Conservation (phyloP, 805 yeast genomes). For the Hanseniaspora clermontiae region DNA sequence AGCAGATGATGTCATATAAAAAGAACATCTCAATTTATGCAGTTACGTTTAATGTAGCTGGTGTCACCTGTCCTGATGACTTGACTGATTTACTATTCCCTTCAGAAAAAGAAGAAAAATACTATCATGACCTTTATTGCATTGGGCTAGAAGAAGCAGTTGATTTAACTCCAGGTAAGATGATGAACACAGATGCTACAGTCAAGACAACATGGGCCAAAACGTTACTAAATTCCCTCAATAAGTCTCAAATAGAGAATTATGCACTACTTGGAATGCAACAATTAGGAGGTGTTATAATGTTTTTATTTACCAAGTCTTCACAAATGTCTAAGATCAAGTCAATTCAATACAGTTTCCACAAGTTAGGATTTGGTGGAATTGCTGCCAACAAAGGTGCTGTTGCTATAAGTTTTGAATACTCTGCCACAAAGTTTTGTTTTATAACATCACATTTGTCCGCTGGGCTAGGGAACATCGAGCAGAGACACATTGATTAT, state of each 20-base stretch:
- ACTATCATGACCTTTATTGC: conserved; percentile 52
- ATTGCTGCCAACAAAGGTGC: conserved; percentile 77
- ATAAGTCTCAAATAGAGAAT: conserved; percentile 27
- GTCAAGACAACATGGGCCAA: conserved; percentile 54
- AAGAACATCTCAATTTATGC: conserved; percentile 54
- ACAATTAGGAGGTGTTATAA: conserved; percentile 74
- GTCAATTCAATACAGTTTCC: conserved; percentile 56
- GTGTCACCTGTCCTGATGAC: conserved; percentile 45
- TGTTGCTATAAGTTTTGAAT: conserved; percentile 52
- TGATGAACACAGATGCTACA: conserved; percentile 61
- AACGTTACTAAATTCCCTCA: conserved; percentile 39
- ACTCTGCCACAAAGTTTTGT: conserved; percentile 59
- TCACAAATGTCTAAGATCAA: conserved; percentile 40
- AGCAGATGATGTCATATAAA: conserved; percentile 44
- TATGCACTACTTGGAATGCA: conserved; percentile 57
- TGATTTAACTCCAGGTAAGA: conserved; percentile 71
- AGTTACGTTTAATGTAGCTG: conserved; percentile 83
- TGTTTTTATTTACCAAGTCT: conserved; percentile 54
- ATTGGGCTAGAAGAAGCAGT: conserved; percentile 85
- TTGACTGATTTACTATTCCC: conserved; percentile 75
- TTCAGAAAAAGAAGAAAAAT: conserved; percentile 16
- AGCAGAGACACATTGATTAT: conserved; percentile 77
- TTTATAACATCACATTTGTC: conserved; percentile 82
- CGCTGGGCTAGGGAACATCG: conserved; percentile 73
- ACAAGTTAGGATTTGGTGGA: conserved; percentile 91